Conservation (phyloP, 2,329 filamentous ascomycete species). For the Aaosphaeria pasadenensis region DNA sequence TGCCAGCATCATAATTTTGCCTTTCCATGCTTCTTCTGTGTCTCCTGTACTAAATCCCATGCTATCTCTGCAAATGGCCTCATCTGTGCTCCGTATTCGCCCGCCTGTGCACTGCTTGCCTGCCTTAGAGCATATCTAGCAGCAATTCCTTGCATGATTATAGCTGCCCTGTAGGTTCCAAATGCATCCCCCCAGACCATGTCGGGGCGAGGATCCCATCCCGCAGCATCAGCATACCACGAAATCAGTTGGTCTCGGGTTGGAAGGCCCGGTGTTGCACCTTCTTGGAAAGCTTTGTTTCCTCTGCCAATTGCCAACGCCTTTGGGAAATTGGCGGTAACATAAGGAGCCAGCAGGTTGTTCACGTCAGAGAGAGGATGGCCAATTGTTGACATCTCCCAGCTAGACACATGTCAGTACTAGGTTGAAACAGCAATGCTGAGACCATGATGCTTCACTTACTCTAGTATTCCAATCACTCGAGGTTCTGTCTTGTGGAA, state of each 20-base stretch:
- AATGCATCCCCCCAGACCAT: constrained; percentile 65
- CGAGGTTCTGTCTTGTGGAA: constrained; percentile 85
- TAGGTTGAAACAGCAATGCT: not conserved
- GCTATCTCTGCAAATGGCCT: constrained; percentile 72
- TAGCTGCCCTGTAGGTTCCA: constrained; percentile 55
- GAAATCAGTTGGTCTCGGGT: constrained; percentile 55
- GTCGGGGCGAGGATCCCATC: constrained; percentile 65
- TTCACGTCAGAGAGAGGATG: constrained; percentile 88
- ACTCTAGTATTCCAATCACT: constrained; percentile 91
- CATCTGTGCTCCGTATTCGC: constrained; percentile 67
- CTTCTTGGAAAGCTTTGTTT: constrained; percentile 57
- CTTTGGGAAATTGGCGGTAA: constrained; percentile 38
- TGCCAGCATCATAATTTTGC: constrained; percentile 28
- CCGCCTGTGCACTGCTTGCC: constrained; percentile 82
- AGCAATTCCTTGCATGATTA: constrained; percentile 86
- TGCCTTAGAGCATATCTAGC: constrained; percentile 81
- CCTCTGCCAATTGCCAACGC: constrained; percentile 39
- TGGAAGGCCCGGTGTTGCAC: constrained; percentile 65
- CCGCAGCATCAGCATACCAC: constrained; percentile 67
- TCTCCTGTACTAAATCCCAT: constrained; percentile 66
- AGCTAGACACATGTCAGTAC: constrained; percentile 40
- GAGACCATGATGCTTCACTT: constrained; percentile 26
- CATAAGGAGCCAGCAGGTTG: constrained; percentile 62
- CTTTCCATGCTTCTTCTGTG: constrained; percentile 39
- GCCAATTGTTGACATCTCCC: constrained; percentile 98